phyloP scores from a whole-genome alignment of 352 stramenopile genomes.

The Paralagenidium karlingii region DNA sequence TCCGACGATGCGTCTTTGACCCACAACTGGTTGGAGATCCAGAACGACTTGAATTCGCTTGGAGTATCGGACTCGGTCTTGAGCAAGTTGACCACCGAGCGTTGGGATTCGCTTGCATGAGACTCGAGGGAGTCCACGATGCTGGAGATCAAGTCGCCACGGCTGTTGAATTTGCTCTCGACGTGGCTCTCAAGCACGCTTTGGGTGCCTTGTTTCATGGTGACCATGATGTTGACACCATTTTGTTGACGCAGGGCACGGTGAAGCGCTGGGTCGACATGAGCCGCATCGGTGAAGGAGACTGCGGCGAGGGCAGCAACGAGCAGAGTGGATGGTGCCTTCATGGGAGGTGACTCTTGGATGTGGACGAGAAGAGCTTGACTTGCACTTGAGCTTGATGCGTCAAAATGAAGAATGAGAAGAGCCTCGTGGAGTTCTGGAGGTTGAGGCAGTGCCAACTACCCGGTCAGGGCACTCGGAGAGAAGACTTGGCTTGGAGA shows the following conservation, averaged over 20 bases:
- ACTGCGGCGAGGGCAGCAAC: slow-evolving; percentile 1
- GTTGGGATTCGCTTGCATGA: slow-evolving; percentile 4
- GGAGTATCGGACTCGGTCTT: not conserved
- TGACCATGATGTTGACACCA: slow-evolving; percentile 30
- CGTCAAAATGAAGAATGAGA: no score
- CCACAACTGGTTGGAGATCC: slow-evolving; percentile 36
- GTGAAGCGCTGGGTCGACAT: slow-evolving; percentile 8
- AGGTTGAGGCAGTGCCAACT: no score
- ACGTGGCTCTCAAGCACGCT: slow-evolving; percentile 17
- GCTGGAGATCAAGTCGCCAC: slow-evolving; percentile 8
- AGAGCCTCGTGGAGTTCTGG: no score
- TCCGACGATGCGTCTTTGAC: slow-evolving; percentile 16
- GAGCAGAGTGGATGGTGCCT: no score
- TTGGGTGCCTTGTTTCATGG: slow-evolving; percentile 19
- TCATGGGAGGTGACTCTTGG: no score
- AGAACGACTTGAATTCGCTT: slow-evolving; percentile 14
- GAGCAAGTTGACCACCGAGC: slow-evolving; percentile 7
- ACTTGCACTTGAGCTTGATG: no score
- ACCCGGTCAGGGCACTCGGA: no score
- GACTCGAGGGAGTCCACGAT: slow-evolving; percentile 7
- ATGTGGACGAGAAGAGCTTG: no score
- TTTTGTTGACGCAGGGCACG: slow-evolving; percentile 7
- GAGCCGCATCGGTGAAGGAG: not conserved
- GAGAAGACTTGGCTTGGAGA: no score
- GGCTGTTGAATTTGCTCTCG: slow-evolving; percentile 3